Evolutionary conservation across 768 basidiomycete genomes (phyloP), one percentile per base, ranked within the genome.

Genomic region (Tricholoma bakamatsutake): DNA sequence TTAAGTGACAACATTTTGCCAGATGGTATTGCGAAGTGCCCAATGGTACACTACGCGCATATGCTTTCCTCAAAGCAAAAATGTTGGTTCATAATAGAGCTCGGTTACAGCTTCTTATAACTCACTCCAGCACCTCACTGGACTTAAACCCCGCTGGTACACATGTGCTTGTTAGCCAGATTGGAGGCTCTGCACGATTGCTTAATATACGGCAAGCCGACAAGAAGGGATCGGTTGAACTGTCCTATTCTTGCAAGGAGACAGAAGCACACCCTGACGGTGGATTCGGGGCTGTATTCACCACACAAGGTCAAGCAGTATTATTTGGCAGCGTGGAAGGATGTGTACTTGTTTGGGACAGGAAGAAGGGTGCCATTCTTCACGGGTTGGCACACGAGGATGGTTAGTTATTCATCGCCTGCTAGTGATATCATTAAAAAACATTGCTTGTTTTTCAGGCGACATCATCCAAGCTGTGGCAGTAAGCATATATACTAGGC

Each of bases 1-100:
- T 46, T 4, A 5, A 9, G 49, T 35, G n/a, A 56, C 50, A 55
- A 34, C 54, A 13, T 28, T 56, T 48, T 61, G 39, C 27, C 55
- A 87, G 85, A 58, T 87, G 87, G 86, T 78, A 83, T 64, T 85
- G 81, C 60, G 80, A 82, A 62, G 71, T 88, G 56, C 83, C 84
- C 0, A 85, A 85, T 59, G 85, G 85, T 27, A 85, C 80, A 11
- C 69, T 85, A 45, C 78, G 80, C 4, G 83, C 81, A 10, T 81
- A 80, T 55, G 72, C 78, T 5, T 85, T 86, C 62, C 71, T 87
- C 57, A 74, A 79, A 66, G 70, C 77, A 43, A 79, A 75, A 67
- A 80, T 88, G 86, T 85, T 59, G 59, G 82, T 69, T 24, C 24
- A 24, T 37, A 24, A 24, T 48, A 28, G n/a, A 27, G 40, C 37